Base-by-base conservation (phyloP, 2,329 filamentous ascomycete species). In the Hypocreales sp. region DNA sequence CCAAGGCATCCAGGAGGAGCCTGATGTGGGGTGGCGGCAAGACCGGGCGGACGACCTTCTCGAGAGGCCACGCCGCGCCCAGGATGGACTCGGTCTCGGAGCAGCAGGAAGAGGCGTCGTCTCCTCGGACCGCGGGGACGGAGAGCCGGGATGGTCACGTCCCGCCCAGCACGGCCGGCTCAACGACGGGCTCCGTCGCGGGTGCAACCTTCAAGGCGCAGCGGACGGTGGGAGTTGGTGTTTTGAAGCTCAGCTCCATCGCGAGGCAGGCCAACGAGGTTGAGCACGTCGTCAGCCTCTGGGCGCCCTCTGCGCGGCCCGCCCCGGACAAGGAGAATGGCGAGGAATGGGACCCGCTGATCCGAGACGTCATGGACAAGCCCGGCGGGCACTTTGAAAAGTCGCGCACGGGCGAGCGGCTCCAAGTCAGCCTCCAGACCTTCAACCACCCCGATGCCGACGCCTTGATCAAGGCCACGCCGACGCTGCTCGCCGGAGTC, bases 401-500 rank as follows among this genome's bases (percentile, higher is more conserved):
- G 42, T 82, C 78, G 14, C 60, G 64, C 29, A 67, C 69, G 29
- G 72, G 82, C 15, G 83, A 87, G 42, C 71, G 80, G 16, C 56
- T 95, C 5, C 79, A 87, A 38, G 59, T 94, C 2, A 78, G 81
- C 33, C 57, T 94, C 10, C 79, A 77, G 39, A 67, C 79, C 2
- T 94, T 94, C 48, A 67, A 72, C 20, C 68, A 79, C 40, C 61
- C 71, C 2, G 83, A 95, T 41, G 73, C 83, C 1, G 83, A 92
- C 37, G 61, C 58, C 0, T 65, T 98, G 22, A 79, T 95, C 44
- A 82, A 79, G 43, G 73, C 78, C 25, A 93, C 83, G 4, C 90
- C 90, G 0, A 95, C 87, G 0, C 57, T 92, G 10, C 69, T 98
- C 10, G 78, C 92, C 27, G 76, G 79, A 27, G 70, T 95, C 33